phyloP scores from a whole-genome alignment of 140 eudicot species.

The Flaveria floridana region DNA sequence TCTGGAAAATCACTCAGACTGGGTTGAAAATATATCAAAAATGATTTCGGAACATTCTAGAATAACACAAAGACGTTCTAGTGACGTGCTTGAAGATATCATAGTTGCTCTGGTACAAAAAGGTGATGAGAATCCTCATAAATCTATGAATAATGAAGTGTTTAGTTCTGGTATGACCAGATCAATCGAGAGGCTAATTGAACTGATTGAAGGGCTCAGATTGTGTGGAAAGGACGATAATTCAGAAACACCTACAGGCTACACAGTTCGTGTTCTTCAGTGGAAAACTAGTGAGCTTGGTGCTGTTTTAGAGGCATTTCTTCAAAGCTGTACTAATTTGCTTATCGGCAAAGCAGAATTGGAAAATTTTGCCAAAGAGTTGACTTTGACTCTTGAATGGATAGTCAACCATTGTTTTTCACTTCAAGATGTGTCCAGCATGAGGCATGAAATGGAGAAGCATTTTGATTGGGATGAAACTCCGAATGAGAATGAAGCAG shows the following conservation, averaged over 20 bases:
- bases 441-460: constrained; percentile 62
- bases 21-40: constrained; percentile 44
- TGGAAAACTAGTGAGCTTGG: constrained; percentile 70
- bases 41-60: constrained; percentile 43
- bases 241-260: constrained; percentile 51
- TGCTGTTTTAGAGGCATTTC: constrained; percentile 45
- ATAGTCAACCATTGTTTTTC: constrained; percentile 83
- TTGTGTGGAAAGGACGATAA: constrained; percentile 34
- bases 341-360: constrained; percentile 46
- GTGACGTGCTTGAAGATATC: constrained; percentile 40
- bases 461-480: constrained; percentile 79
- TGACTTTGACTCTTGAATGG: constrained; percentile 77
- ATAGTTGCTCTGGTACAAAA: constrained; percentile 34
- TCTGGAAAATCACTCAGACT: constrained; percentile 30
- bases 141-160: constrained; percentile 23
- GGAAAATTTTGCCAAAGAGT: constrained; percentile 52
- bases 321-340: constrained; percentile 53
- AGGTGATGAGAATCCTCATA: constrained; percentile 6
- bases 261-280: constrained; percentile 69
- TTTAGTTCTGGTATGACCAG: constrained; percentile 34
- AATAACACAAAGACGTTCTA: constrained; percentile 34
- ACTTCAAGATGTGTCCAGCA: constrained; percentile 88
- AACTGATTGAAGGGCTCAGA: constrained; percentile 61
- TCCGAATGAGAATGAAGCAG: constrained; percentile 52
- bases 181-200: constrained; percentile 52